Base-by-base conservation (phyloP, 2,329 filamentous ascomycete genomes). In the Cytospora paraplurivora region DNA sequence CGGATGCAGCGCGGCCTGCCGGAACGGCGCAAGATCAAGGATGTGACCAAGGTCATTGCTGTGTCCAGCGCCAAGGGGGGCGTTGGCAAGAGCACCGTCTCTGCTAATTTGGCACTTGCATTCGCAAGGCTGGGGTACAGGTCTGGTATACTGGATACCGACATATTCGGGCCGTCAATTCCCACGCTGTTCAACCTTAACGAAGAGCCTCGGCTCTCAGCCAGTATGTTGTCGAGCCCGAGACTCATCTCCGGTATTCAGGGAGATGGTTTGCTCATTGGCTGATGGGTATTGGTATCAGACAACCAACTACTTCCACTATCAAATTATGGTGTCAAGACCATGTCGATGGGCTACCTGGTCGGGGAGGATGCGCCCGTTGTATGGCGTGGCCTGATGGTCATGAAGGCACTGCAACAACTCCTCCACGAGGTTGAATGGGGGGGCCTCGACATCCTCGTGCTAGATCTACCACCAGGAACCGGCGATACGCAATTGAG, bases 311-410 rank as follows among this genome's bases (percentile, higher is more conserved):
- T 99, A 4, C 72, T 98, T 1, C 95, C 95, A 0, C 78, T 99
- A 32, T 93, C 91, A 27, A 97, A 96, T 73, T 98, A 98, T 79
- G 95, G 95, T 49, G 85, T 99, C 62, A 96, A 96, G 77, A 96
- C 93, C 61, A 99, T 99, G 95, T 97, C 93, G 0, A 98, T 99
- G 91, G 95, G 95, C 56, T 98, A 97, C 68, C 83, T 99, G 0
- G 87, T 97, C 1, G 86, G 85, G 21, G 88, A 92, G 68, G 84
- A 87, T 12, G 90, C 91, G 6, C 92, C 93, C 0, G 90, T 99
- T 17, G 93, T 95, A 37, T 99, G 95, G 95, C 87, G 95, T 58
- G 95, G 95, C 0, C 84, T 97, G 2, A 97, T 99, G 93, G 91
- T 98, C 15, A 96, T 96, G 83, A 99, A 98, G 73, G 95, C 95